Evolutionary conservation across 2,329 filamentous ascomycete species (phyloP), one percentile per base, ranked within the genome.

Genomic region (Penicillium sp.): DNA sequence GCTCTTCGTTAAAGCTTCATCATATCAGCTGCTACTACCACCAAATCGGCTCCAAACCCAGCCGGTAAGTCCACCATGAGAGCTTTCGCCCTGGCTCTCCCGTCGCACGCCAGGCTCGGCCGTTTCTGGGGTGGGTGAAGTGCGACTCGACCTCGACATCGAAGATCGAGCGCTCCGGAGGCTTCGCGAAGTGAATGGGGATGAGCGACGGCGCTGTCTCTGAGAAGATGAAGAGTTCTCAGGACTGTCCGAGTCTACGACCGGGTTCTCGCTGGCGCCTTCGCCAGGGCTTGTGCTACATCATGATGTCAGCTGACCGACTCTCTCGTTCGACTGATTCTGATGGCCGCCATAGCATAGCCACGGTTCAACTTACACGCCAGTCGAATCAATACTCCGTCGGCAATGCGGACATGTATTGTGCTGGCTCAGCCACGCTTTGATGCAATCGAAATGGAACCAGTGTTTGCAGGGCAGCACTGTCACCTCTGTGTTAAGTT

Each of bases 381-480:
- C 58, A 60, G 56, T 59, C 41, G 60, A 55, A 55, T 67, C 67
- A 35, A 80, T 79, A 33, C 73, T 69, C 46, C 74, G 73, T 41
- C 79, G 75, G 55, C 79, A 82, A 60, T 82, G 79, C 4, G 94
- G 94, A 69, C 94, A 98, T 0, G 93, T 96, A 69, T 97, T 92
- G 75, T 97, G 93, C 75, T 96, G 90, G 68, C 85, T 86, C 53
- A 98, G 78, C 94, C 94, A 98, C 51, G 90, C 82, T 24, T 87
- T 83, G 36, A 95, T 90, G 69, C 94, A 98, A 27, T 85, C 81
- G 58, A 88, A 88, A 70, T 97, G 94, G 73, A 96, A 98, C 91
- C 92, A 96, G 71, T 99, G 95, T 59, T 87, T 89, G 77, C 95
- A 99, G 0, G 92, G 92, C 52, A 99, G 77, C 47, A 88, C 83